A percentile compares a stretch with the other conserved stretches of the same genome.
Conservation (phyloP, 371 early-diverging fungal genomes). For the Mucor indicus region DNA sequence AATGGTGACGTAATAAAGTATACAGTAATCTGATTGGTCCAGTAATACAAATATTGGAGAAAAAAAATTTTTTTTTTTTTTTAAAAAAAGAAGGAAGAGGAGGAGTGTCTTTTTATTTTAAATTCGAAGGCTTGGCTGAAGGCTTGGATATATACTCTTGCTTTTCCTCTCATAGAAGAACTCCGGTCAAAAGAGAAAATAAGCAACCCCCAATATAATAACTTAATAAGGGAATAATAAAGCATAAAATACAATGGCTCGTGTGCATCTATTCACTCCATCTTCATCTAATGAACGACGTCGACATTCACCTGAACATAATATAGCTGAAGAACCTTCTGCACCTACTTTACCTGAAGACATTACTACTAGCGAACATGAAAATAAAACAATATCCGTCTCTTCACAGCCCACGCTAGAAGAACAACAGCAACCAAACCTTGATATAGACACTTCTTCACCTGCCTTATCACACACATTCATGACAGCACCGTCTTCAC, state of each 20-base stretch:
- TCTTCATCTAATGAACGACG: constrained; percentile 10
- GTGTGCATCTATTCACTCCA: constrained; percentile 37
- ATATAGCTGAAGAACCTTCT: constrained; percentile 13
- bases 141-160: constrained; percentile 34
- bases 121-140: constrained; percentile 33
- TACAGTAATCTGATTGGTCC: too few species aligned
- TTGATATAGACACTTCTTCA: constrained; percentile 17
- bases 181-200: constrained; percentile 24
- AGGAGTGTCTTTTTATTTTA: neutral
- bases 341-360: constrained; percentile 5
- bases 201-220: neutral
- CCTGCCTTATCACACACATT: constrained; percentile 1
- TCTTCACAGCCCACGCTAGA: neutral
- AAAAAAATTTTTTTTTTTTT: too few species aligned
- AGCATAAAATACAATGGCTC: constrained; percentile 23
- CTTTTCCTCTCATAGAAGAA: constrained; percentile 28
- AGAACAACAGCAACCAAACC: constrained; percentile 5
- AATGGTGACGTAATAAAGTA: too few species aligned
- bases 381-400: constrained; percentile 15
- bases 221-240: neutral
- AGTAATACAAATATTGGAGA: too few species aligned
- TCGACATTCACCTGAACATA: constrained; percentile 5
- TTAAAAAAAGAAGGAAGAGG: neutral
- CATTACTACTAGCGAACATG: neutral
- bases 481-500: neutral